A percentile compares a stretch with the other conserved stretches of the same genome.
phyloP scores from a whole-genome alignment of 78 protist species.

The Dictyostelium firmibasis region DNA sequence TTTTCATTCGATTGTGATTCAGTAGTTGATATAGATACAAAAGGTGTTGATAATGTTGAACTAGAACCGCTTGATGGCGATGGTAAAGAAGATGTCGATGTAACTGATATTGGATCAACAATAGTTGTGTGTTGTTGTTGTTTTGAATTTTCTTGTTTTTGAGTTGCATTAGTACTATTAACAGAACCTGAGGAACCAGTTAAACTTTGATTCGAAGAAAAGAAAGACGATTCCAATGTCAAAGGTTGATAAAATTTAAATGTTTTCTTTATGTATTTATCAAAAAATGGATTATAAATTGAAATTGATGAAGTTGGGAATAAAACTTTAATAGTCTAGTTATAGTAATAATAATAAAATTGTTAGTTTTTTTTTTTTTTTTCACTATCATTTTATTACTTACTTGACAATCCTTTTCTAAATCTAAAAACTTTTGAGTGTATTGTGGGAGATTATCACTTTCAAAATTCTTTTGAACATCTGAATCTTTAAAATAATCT shows the following conservation, averaged over 20 bases:
- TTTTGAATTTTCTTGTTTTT: background rate
- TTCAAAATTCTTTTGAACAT: slow-evolving; percentile 27
- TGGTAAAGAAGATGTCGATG: background rate
- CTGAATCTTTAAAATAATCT: slow-evolving; percentile 37
- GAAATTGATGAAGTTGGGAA: slow-evolving; percentile 50
- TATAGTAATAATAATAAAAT: background rate
- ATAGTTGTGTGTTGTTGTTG: background rate
- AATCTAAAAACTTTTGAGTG: background rate
- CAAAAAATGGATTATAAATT: slow-evolving; percentile 69
- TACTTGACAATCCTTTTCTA: slow-evolving; percentile 55
- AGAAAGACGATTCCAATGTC: slow-evolving; percentile 46
- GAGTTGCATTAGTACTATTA: background rate
- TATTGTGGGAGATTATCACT: background rate
- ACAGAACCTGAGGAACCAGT: background rate
- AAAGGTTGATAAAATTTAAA: slow-evolving; percentile 23
- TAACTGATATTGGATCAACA: background rate
- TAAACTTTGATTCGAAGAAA: background rate
- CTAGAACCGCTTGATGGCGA: background rate
- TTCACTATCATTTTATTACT: background rate
- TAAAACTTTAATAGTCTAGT: slow-evolving; percentile 31
- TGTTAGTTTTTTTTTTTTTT: background rate
- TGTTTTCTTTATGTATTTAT: background rate
- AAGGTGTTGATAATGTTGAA: background rate
- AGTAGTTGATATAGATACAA: slow-evolving; percentile 26
- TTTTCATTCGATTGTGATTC: background rate